Base-by-base conservation (phyloP, 2,329 filamentous ascomycete species). In the Penicillium sp. region DNA sequence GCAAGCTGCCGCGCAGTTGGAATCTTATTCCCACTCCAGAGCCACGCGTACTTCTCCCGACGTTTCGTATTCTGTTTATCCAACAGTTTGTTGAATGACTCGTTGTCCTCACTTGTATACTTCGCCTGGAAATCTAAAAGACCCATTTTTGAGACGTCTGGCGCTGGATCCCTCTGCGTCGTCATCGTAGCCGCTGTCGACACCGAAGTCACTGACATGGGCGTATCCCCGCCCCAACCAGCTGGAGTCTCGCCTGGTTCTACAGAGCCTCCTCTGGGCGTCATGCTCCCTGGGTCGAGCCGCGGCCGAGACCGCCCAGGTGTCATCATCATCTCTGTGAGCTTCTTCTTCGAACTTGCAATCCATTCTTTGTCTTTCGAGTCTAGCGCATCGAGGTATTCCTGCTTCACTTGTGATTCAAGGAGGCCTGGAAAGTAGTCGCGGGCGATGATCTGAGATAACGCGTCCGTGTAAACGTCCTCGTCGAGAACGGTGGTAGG, bases 41-140 rank as follows among this genome's bases (percentile, higher is more conserved):
- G 82, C 91, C 94, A 97, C 1, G 88, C 88, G 72, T 97, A 91
- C 70, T 94, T 96, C 71, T 93, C 90, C 0, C 91, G 89, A 55
- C 85, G 87, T 75, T 93, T 94, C 64, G 89, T 85, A 72, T 97
- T 99, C 72, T 97, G 92, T 71, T 89, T 91, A 79, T 99, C 95
- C 30, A 98, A 82, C 1, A 99, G 83, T 69, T 90, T 90, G 77
- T 97, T 96, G 81, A 99, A 98, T 69, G 91, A 96, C 74, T 97
- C 95, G 73, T 98, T 98, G 75, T 99, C 95, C 77, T 99, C 95
- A 72, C 92, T 97, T 1, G 94, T 99, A 79, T 97, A 98, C 68
- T 91, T 94, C 3, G 91, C 86, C 73, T 99, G 95, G 71, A 97
- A 99, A 1, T 89, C 87, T 57, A 89, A 88, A 1, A 99, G 84